Evolutionary conservation across 2,329 filamentous ascomycete species (phyloP).

Genomic region (Aurifilum marmelostoma): DNA sequence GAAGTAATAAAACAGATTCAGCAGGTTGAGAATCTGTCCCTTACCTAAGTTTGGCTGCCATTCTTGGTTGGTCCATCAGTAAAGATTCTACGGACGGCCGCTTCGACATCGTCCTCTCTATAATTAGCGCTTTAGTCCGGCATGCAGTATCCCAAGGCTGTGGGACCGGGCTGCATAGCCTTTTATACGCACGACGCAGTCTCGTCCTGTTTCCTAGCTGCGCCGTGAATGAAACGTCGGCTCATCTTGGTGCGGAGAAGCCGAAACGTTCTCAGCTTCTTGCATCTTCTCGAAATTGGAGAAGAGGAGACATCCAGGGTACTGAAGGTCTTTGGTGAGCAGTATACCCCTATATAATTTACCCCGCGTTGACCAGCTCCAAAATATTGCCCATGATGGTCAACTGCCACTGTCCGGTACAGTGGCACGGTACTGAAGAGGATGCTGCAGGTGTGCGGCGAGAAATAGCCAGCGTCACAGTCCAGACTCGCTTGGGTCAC

Average conservation of each 20-base stretch:
- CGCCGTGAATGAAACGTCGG: slow-evolving; percentile 68
- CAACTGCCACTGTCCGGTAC: neutral
- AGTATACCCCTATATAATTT: no score
- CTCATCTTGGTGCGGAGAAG: neutral
- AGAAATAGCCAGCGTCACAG: neutral
- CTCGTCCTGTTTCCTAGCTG: slow-evolving; percentile 79
- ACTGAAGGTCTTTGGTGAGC: neutral
- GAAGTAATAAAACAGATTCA: neutral
- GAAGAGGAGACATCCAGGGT: neutral
- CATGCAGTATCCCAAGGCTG: slow-evolving; percentile 75
- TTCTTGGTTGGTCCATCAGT: slow-evolving; percentile 55
- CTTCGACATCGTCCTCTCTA: slow-evolving; percentile 70
- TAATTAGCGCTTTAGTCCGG: slow-evolving; percentile 76
- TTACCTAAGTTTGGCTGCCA: neutral
- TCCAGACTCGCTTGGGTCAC: neutral
- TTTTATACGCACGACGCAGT: slow-evolving; percentile 69
- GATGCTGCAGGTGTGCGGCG: neutral
- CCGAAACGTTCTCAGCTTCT: neutral
- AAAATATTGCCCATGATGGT: neutral
- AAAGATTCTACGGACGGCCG: slow-evolving; percentile 66
- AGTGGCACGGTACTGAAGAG: neutral
- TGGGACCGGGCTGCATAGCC: slow-evolving; percentile 71
- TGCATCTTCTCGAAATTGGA: neutral
- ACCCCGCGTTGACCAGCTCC: neutral
- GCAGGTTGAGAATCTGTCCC: neutral